Evolutionary conservation across 2,329 filamentous ascomycete genomes (phyloP).

Genomic region (Colletotrichum simmondsii): DNA sequence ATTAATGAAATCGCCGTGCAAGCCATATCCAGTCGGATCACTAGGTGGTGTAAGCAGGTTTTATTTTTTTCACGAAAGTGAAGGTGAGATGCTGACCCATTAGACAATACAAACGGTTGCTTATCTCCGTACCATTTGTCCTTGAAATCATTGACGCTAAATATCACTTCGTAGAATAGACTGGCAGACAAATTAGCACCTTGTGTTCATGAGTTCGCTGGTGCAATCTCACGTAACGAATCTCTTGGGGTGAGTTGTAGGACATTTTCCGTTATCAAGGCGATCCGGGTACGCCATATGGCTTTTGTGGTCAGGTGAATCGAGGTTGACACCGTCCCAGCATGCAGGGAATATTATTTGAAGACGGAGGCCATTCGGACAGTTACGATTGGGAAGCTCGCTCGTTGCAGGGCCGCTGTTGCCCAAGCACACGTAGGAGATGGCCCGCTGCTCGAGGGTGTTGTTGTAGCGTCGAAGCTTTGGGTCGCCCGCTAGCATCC

Average conservation of each 20-base stretch:
- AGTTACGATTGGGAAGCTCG: slow-evolving; percentile 65
- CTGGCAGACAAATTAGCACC: slow-evolving; percentile 1
- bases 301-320: slow-evolving; percentile 64
- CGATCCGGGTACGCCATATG: slow-evolving; percentile 65
- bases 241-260: slow-evolving; percentile 61
- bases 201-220: background rate
- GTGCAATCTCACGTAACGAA: slow-evolving; percentile 53
- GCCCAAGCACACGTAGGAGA: slow-evolving; percentile 67
- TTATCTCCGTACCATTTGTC: slow-evolving; percentile 63
- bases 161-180: slow-evolving; percentile 69
- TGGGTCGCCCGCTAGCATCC: slow-evolving; percentile 73
- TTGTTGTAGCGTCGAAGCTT: slow-evolving; percentile 53
- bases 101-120: slow-evolving; percentile 75
- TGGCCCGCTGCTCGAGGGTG: slow-evolving; percentile 58
- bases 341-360: slow-evolving; percentile 70
- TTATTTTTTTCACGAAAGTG: background rate
- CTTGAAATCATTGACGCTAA: slow-evolving; percentile 64
- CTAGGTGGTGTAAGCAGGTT: slow-evolving; percentile 51
- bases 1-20: slow-evolving; percentile 79
- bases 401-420: slow-evolving; percentile 55
- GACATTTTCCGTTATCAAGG: slow-evolving; percentile 60
- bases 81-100: slow-evolving; percentile 53
- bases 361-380: slow-evolving; percentile 60
- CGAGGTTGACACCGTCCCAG: slow-evolving; percentile 70
- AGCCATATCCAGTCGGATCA: slow-evolving; percentile 72